phyloP scores from a whole-genome alignment of 2,329 filamentous ascomycete species.

The Thielaviopsis euricoi region DNA sequence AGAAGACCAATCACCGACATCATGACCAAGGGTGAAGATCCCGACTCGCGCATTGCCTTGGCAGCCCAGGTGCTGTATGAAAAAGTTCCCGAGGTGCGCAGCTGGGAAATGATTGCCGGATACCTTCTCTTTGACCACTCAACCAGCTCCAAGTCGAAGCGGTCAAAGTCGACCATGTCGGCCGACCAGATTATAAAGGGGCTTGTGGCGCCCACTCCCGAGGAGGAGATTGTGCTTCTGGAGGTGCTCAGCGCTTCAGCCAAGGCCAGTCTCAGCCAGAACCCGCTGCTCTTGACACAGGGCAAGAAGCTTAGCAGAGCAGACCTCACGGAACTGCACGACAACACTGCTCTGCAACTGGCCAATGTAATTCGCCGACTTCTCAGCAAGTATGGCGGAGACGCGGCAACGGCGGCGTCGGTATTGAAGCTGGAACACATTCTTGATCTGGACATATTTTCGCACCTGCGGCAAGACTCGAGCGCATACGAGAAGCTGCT shows the following conservation, averaged over 20 bases:
- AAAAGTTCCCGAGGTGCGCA: conserved; percentile 59
- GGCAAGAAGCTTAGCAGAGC: conserved; percentile 42
- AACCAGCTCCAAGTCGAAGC: conserved; percentile 31
- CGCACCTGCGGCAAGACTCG: conserved; percentile 74
- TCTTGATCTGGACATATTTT: conserved; percentile 74
- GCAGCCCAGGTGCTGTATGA: conserved; percentile 78
- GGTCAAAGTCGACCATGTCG: conserved; percentile 28
- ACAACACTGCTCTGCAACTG: conserved; percentile 62
- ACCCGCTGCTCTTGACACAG: conserved; percentile 11
- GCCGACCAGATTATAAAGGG: conserved; percentile 49
- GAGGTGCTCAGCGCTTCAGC: conserved; percentile 76
- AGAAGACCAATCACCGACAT: conserved; percentile 28
- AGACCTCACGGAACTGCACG: conserved; percentile 54
- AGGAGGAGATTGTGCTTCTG: conserved; percentile 70
- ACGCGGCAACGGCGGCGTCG: conserved; percentile 68
- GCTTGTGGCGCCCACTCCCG: conserved; percentile 54
- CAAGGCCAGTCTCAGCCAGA: conserved; percentile 50
- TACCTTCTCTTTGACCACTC: conserved; percentile 92
- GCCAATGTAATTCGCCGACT: conserved; percentile 68
- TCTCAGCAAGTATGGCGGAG: conserved; percentile 84
- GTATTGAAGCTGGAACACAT: conserved; percentile 76
- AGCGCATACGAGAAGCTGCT: conserved; percentile 65
- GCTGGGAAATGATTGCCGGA: conserved; percentile 78
- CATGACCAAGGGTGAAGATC: conserved; percentile 44
- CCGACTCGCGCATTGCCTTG: conserved; percentile 70